Evolutionary conservation across 768 basidiomycete species (phyloP).

Genomic region (Tylopilus felleus): DNA sequence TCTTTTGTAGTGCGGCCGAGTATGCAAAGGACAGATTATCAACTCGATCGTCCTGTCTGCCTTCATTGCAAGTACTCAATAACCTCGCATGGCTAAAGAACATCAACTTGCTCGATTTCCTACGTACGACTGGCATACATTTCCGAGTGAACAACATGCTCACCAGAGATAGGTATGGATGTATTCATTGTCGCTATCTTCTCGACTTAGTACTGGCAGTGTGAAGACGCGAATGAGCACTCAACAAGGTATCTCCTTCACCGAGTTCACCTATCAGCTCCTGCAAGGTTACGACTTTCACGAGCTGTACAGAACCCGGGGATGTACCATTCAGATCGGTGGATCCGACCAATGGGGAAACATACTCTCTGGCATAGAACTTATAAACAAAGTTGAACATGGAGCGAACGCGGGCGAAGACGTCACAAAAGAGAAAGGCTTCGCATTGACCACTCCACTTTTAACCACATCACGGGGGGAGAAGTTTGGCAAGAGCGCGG

Average conservation of each 20-base stretch:
- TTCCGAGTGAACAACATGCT: slow-evolving; percentile 89
- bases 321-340: slow-evolving; percentile 86
- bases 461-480: slow-evolving; percentile 85
- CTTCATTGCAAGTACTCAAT: slow-evolving; percentile 47
- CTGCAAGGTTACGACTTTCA: slow-evolving; percentile 96
- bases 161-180: slow-evolving; percentile 75
- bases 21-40: slow-evolving; percentile 50
- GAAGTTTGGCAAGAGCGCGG: slow-evolving; percentile 97
- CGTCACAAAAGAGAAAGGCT: slow-evolving; percentile 42
- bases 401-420: background rate
- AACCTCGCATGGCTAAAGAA: slow-evolving; percentile 78
- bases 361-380: slow-evolving; percentile 88
- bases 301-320: slow-evolving; percentile 57
- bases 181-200: background rate
- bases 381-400: slow-evolving; percentile 59
- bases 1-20: slow-evolving; percentile 62
- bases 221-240: slow-evolving; percentile 78
- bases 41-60: slow-evolving; percentile 3
- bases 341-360: slow-evolving; percentile 99
- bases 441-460: slow-evolving; percentile 90
- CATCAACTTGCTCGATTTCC: slow-evolving; percentile 76
- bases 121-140: slow-evolving; percentile 75
- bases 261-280: slow-evolving; percentile 96
- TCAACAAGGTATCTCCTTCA: slow-evolving; percentile 92
- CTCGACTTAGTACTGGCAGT: slow-evolving; percentile 39